Conservation (phyloP, 768 basidiomycete species). For the Harrya chromipes region DNA sequence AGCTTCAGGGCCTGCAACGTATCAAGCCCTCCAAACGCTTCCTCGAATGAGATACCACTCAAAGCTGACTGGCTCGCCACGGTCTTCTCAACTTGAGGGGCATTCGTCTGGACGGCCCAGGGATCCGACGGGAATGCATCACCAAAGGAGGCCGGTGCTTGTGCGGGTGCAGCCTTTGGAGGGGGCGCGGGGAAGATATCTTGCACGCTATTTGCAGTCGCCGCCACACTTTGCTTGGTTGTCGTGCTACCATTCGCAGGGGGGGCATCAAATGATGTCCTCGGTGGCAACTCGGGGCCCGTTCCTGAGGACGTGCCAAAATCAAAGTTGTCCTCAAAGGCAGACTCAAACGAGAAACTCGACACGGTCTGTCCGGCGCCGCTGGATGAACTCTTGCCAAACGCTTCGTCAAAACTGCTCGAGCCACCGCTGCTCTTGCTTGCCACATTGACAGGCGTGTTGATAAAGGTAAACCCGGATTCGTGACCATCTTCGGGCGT, state of each 20-base stretch:
- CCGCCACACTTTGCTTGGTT: conserved; percentile 4
- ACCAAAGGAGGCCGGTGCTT: conserved; percentile 41
- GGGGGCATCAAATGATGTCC: conserved; percentile 18
- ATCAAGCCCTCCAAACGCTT: conserved; percentile 51
- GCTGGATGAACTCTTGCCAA: conserved; percentile 50
- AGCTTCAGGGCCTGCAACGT: conserved; percentile 40
- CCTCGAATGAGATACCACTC: conserved; percentile 44
- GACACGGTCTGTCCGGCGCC: conserved; percentile 32
- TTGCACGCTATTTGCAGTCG: conserved; percentile 8
- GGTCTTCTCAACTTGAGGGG: conserved; percentile 17
- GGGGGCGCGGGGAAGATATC: conserved; percentile 13
- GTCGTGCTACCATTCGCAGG: conserved; percentile 26
- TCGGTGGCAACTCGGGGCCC: conserved; percentile 27
- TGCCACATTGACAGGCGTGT: conserved; percentile 8
- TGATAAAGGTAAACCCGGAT: conserved; percentile 20
- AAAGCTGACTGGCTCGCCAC: conserved; percentile 5
- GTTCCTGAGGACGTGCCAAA: conserved; percentile 43
- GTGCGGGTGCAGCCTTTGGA: conserved; percentile 15
- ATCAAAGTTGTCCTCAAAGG: conserved; percentile 67
- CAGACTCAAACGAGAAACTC: conserved; percentile 62
- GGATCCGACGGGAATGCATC: conserved; percentile 41
- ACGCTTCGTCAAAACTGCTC: conserved; percentile 73
- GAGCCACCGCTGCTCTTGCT: conserved; percentile 29
- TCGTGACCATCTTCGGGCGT: conserved; percentile 21
- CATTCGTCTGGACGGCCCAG: conserved; percentile 2